Conservation (phyloP, 139 green algal genomes). For the Picochlorum costavermella region DNA sequence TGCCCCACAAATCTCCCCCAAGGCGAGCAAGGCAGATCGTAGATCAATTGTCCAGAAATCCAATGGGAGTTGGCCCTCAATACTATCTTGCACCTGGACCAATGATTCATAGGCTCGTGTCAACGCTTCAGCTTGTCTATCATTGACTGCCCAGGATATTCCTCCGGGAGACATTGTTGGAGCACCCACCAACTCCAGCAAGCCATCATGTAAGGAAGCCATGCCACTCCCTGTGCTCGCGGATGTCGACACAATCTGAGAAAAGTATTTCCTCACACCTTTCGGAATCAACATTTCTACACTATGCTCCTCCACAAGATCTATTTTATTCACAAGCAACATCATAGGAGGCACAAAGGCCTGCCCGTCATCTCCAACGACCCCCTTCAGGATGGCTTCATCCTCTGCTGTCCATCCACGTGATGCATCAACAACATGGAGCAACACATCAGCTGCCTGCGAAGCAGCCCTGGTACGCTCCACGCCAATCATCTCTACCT, state of each 20-base stretch:
- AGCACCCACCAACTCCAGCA: slow-evolving; percentile 27
- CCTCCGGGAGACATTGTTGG: slow-evolving; percentile 51
- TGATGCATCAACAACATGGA: slow-evolving; percentile 75
- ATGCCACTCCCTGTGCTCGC: slow-evolving; percentile 54
- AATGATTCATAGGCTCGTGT: slow-evolving; percentile 54
- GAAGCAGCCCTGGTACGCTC: slow-evolving; percentile 50
- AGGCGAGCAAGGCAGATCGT: slow-evolving; percentile 63
- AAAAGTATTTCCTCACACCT: slow-evolving; percentile 15
- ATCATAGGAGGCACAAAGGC: slow-evolving; percentile 33
- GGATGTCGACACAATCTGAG: slow-evolving; percentile 46
- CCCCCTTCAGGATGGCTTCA: slow-evolving; percentile 26
- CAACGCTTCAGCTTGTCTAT: slow-evolving; percentile 83
- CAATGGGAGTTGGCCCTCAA: slow-evolving; percentile 60
- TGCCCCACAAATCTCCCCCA: slow-evolving; percentile 85
- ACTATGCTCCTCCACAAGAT: slow-evolving; percentile 40
- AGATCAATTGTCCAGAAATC: slow-evolving; percentile 98
- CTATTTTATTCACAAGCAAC: slow-evolving; percentile 86
- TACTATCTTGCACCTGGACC: slow-evolving; percentile 42
- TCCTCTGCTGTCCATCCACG: slow-evolving; percentile 68
- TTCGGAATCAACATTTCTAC: slow-evolving; percentile 6
- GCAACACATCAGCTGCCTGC: slow-evolving; percentile 65
- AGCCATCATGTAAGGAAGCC: slow-evolving; percentile 43
- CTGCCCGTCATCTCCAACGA: slow-evolving; percentile 3
- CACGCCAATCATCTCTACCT: slow-evolving; percentile 81
- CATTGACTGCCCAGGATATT: slow-evolving; percentile 80